These are phyloP conservation scores for Bryoerythrophyllum caledonicum DNA, from an alignment of 225 moss, liverwort and hornwort species.

Conservation along the genomic window DNA sequence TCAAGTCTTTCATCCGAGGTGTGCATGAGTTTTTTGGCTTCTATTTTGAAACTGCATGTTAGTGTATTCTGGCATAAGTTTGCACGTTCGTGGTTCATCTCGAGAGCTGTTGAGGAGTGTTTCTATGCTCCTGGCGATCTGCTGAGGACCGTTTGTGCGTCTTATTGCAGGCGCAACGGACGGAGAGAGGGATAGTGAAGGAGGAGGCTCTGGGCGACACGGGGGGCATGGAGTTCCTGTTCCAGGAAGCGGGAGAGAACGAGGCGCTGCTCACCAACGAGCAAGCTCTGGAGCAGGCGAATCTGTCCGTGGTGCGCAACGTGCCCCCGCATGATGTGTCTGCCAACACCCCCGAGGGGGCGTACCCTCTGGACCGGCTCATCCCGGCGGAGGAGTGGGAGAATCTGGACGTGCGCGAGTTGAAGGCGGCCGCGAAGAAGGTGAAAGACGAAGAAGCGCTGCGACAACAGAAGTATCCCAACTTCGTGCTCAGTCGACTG, in stretches of 20 bases:
- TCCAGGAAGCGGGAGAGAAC: conserved; percentile 83
- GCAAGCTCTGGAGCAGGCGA: conserved; percentile 74
- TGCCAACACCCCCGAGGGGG: conserved; percentile 67
- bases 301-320: conserved; percentile 61
- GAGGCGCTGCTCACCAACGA: conserved; percentile 61
- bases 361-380: conserved; percentile 76
- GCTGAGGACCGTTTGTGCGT: too few species aligned
- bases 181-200: conserved; percentile 79
- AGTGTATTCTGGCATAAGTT: too few species aligned
- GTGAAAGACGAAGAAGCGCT: conserved; percentile 49
- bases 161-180: conserved; percentile 64
- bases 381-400: conserved; percentile 78
- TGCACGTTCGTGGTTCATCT: too few species aligned
- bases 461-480: conserved; percentile 61
- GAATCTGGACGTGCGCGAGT: conserved; percentile 68
- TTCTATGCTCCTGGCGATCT: too few species aligned
- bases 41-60: not conserved
- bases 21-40: not conserved
- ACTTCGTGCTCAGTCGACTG: conserved; percentile 75
- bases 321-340: conserved; percentile 81
- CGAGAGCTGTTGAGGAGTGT: too few species aligned
- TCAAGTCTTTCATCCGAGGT: not conserved
- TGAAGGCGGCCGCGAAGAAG: conserved; percentile 66
- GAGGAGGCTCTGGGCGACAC: conserved; percentile 81
- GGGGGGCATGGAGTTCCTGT: conserved; percentile 65